These are phyloP conservation scores for Ceratocystis cubensis DNA, from an alignment of 2,329 filamentous ascomycete species.

Conservation along the genomic window DNA sequence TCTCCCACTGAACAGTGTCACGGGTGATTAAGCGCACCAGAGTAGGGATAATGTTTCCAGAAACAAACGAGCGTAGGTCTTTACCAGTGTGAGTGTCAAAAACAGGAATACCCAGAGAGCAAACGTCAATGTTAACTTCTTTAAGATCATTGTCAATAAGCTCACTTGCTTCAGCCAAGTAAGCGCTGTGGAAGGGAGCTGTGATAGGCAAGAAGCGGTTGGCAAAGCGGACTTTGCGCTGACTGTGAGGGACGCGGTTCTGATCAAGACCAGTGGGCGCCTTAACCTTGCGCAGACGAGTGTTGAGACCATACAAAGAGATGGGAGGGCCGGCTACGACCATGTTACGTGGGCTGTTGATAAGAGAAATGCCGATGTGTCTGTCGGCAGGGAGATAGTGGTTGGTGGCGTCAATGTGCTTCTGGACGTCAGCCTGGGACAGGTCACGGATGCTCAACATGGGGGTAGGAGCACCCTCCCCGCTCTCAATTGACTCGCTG, in stretches of 20 bases:
- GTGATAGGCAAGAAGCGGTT: conserved; percentile 97
- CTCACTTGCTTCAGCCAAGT: conserved; percentile 68
- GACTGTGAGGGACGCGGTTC: conserved; percentile 82
- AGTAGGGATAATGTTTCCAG: conserved; percentile 70
- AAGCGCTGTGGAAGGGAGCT: conserved; percentile 95
- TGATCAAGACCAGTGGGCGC: conserved; percentile 95
- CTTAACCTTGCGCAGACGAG: conserved; percentile 92
- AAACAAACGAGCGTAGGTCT: conserved; percentile 59
- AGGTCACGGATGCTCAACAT: conserved; percentile 97
- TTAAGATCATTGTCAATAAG: conserved; percentile 81
- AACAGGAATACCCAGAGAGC: conserved; percentile 67
- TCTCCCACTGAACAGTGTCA: conserved; percentile 92
- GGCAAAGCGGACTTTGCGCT: conserved; percentile 91
- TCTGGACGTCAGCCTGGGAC: conserved; percentile 75
- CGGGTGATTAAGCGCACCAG: conserved; percentile 88
- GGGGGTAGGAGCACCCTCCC: conserved; percentile 88
- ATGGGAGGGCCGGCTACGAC: conserved; percentile 94
- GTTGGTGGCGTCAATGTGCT: conserved; percentile 94
- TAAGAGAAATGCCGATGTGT: conserved; percentile 86
- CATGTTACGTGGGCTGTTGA: conserved; percentile 94
- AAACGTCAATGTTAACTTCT: conserved; percentile 61
- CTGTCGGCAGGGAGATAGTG: conserved; percentile 85
- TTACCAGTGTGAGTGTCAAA: conserved; percentile 82
- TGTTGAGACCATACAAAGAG: conserved; percentile 89
- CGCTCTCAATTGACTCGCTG: conserved; percentile 84